phyloP scores from a whole-genome alignment of 2,329 filamentous ascomycete species.

The Herpotrichia juniperi region DNA sequence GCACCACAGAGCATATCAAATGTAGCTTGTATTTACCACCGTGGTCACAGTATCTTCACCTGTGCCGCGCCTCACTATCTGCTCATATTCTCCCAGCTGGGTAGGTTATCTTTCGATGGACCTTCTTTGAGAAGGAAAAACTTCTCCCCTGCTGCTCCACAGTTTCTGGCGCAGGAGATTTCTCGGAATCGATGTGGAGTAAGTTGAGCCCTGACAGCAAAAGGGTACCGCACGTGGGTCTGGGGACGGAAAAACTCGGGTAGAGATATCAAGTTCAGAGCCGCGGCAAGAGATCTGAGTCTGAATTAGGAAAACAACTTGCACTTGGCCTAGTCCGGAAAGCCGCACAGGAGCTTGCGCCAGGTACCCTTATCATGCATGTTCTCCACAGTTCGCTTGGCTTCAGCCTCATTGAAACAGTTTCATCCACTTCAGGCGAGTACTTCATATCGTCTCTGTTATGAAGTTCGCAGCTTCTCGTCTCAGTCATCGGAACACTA shows the following conservation, averaged over 20 bases:
- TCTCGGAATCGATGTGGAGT: background rate
- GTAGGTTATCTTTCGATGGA: background rate
- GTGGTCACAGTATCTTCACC: background rate
- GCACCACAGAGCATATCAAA: background rate
- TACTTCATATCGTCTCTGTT: background rate
- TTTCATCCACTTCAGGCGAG: conserved; percentile 2
- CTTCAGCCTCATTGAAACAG: conserved; percentile 2
- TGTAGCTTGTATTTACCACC: background rate
- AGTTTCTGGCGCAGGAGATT: background rate
- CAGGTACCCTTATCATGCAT: background rate
- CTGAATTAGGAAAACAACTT: background rate
- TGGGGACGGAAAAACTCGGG: background rate
- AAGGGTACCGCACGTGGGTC: background rate
- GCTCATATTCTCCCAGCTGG: background rate
- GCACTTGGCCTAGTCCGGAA: background rate
- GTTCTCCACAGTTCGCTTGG: conserved; percentile 1
- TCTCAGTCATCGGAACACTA: background rate
- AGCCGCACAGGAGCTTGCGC: background rate
- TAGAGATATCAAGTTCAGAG: background rate
- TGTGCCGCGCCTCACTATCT: background rate
- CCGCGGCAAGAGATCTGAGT: background rate
- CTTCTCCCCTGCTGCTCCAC: background rate
- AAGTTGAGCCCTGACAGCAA: background rate
- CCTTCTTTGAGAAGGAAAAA: background rate
- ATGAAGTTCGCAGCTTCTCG: background rate